Base-by-base conservation (phyloP, 331 rosid genomes). In the Arachis monticola region DNA sequence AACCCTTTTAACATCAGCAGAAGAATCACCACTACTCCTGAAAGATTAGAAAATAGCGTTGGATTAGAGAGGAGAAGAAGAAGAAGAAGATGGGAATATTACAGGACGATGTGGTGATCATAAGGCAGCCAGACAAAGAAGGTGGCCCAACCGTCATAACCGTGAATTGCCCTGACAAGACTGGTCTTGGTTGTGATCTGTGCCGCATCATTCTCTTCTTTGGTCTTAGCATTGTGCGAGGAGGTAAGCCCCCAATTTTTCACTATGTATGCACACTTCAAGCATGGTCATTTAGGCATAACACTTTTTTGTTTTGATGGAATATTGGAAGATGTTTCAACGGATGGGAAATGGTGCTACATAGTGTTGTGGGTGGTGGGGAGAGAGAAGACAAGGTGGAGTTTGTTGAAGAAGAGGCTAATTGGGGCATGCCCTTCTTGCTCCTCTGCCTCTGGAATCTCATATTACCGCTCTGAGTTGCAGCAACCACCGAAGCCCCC, bases 271-370 rank as follows among this genome's bases (percentile, higher is more conserved):
- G 0, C 6, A 12, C 10, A 27, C 2, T 13, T 46, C 62, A 48
- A 60, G 48, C n/a, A 58, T 0, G 41, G 69, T 64, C 46, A 4
- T 68, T 53, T 57, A 57, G 10, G 51, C 45, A 31, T 77, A 12
- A 77, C 30, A 27, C 30, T 51, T 75, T 7, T 7, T 64, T 64
- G 40, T 17, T 12, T 67, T 60, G 44, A n/a, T 30, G 14, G 59
- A 58, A 11, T n/a, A 4, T 12, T 51, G 17, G 87, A 83, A 94
- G 99, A 94, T 69, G 90, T 94, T 6, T 88, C 97, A 2, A 95
- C 99, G 8, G 99, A 95, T 75, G 99, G 99, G 27, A 92, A 78
- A 84, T 95, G 99, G 99, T 95, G 99, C 85, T 95, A 83, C 84
- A 9, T 95, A 67, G 92, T 95, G 40, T 87, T 95, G 50, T 92